Conservation (phyloP, 176 grass and related monocot genomes). For the Elymus sibiricus region DNA sequence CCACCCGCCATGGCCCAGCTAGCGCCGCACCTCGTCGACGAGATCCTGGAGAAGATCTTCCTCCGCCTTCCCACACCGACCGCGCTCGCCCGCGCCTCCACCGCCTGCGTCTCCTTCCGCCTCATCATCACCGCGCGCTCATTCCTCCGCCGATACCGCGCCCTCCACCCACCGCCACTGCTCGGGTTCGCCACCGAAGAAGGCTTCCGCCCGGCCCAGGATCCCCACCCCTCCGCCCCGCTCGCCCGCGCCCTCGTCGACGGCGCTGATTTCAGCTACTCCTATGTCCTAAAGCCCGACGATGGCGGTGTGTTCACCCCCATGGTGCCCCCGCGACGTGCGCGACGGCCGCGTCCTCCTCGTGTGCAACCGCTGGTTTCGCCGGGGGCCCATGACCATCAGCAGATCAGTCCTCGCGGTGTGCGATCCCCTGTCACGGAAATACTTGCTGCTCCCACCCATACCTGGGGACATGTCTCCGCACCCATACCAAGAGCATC, state of each 20-base stretch:
- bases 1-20: not conserved
- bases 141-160: constrained; percentile 8
- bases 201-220: not conserved
- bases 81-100: constrained; percentile 1
- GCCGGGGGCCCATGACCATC: not conserved
- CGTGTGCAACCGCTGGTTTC: not conserved
- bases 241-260: not conserved
- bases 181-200: not conserved
- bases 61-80: not conserved
- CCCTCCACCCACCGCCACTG: constrained; percentile 6
- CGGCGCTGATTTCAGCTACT: not conserved
- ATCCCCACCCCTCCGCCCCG: not conserved
- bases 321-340: too few species aligned
- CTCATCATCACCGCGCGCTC: not conserved
- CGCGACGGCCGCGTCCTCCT: constrained; percentile 15
- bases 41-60: constrained; percentile 13
- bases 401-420: not conserved
- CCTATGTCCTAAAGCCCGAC: not conserved
- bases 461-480: not conserved
- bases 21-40: not conserved
- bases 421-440: constrained; percentile 4
- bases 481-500: not conserved
- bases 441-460: not conserved
- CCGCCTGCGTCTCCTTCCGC: not conserved
- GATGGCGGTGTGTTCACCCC: not conserved